Conservation (phyloP, 371 early-diverging fungal genomes). For the Mortierella sp. region DNA sequence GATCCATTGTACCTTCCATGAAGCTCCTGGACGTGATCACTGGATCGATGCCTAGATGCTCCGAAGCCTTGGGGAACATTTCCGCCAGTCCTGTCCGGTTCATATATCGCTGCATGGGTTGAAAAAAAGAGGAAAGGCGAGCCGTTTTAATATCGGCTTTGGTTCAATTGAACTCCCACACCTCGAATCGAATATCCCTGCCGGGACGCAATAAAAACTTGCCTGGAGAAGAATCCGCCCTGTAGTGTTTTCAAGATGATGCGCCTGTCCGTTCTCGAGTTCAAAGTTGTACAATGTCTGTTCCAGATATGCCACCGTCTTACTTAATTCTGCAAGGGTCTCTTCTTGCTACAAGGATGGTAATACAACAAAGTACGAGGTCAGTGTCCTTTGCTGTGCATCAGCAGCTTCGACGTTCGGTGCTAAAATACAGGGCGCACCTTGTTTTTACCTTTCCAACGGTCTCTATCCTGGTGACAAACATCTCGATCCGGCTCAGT, state of each 20-base stretch:
- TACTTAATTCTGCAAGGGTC: constrained; percentile 28
- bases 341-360: constrained; percentile 33
- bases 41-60: constrained; percentile 43
- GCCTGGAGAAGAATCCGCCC: constrained; percentile 48
- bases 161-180: too few species aligned
- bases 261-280: constrained; percentile 33
- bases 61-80: constrained; percentile 55
- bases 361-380: background rate
- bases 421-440: background rate
- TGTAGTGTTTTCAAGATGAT: constrained; percentile 31
- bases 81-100: constrained; percentile 44
- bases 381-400: background rate
- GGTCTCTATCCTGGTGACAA: constrained; percentile 46
- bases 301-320: constrained; percentile 45
- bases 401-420: background rate
- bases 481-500: constrained; percentile 53
- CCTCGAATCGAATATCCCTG: too few species aligned
- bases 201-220: background rate
- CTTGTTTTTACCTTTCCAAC: constrained; percentile 39
- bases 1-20: constrained; percentile 26
- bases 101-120: constrained; percentile 38
- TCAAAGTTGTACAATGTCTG: constrained; percentile 41
- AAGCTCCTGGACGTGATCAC: constrained; percentile 38
- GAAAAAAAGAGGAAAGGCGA: background rate
- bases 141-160: background rate